Base-by-base conservation (phyloP, 768 basidiomycete genomes). In the Lactarius trivialis region DNA sequence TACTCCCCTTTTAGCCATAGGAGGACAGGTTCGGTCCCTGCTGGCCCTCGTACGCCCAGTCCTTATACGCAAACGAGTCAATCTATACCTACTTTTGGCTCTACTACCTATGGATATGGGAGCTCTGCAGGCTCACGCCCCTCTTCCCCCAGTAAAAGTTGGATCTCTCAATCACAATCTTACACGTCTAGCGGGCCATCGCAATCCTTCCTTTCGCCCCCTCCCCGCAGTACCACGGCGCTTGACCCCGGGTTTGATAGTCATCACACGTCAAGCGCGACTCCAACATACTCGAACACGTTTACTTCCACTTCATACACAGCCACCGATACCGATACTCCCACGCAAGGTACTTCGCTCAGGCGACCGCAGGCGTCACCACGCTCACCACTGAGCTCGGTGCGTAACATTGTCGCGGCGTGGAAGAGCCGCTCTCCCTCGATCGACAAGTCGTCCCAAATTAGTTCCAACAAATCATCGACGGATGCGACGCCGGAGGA, bases 361-460 rank as follows among this genome's bases (percentile, higher is more conserved):
- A 84, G 85, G 41, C 80, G 85, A 45, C 84, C 85, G 3, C 82
- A 86, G 21, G 69, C 70, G 0, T 84, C 85, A 4, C 86, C 89
- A 4, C 81, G 86, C 9, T 88, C 86, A 4, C 88, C 89, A 1
- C 75, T 89, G 30, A 78, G 84, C 0, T 88, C 85, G 4, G 86
- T 93, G 26, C 81, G 88, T 34, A 91, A 91, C 65, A 83, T 91
- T 41, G 86, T 93, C 7, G 82, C 84, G 0, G 77, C 86, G 8
- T 93, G 90, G 89, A 91, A 90, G 70, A 87, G 89, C 63, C 81
- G 86, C 21, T 86, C 86, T 0, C 86, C 79, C 0, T 76, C 73
- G 8, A 48, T 49, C 2, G 67, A 58, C 36, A 73, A 71, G 58
- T 64, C 68, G 7, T 61, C 52, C 12, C 60, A 57, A 30, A 9